phyloP scores from a whole-genome alignment of 108 stramenopile species.

The Fistulifera solaris region DNA sequence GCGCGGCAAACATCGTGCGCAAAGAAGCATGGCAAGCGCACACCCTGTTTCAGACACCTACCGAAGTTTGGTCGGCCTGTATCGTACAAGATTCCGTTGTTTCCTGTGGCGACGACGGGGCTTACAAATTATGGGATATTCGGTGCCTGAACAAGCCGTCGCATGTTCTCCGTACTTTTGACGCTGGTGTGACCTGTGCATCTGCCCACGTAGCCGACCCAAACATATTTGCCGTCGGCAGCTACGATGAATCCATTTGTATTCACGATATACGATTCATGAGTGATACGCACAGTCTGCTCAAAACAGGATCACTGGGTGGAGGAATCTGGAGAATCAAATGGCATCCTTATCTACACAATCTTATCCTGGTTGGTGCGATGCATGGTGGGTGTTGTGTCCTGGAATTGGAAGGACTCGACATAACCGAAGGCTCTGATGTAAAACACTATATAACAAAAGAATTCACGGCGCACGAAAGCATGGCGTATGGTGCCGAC shows the following conservation, averaged over 20 bases:
- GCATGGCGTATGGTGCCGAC: slow-evolving; percentile 86
- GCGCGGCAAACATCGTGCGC: not conserved
- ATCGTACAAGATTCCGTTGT: slow-evolving; percentile 23
- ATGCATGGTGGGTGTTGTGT: slow-evolving; percentile 84
- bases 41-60: slow-evolving; percentile 47
- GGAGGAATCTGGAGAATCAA: slow-evolving; percentile 84
- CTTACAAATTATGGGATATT: slow-evolving; percentile 62
- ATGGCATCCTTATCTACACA: slow-evolving; percentile 60
- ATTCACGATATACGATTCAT: slow-evolving; percentile 49
- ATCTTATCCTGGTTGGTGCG: slow-evolving; percentile 54
- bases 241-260: slow-evolving; percentile 72
- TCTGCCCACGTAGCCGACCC: slow-evolving; percentile 44
- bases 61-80: slow-evolving; percentile 72
- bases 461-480: slow-evolving; percentile 60
- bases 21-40: slow-evolving; percentile 61
- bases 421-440: slow-evolving; percentile 1
- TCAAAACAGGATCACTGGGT: slow-evolving; percentile 28
- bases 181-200: slow-evolving; percentile 76
- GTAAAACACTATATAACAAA: not conserved
- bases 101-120: slow-evolving; percentile 43
- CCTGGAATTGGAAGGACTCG: slow-evolving; percentile 25
- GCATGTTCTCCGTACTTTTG: slow-evolving; percentile 37
- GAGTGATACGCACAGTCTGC: slow-evolving; percentile 12
- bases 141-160: slow-evolving; percentile 22
- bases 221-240: slow-evolving; percentile 58